Evolutionary conservation across 805 yeast genomes (phyloP), one percentile per base, ranked within the genome.

Genomic region (Wickerhamomyces ciferrii): DNA sequence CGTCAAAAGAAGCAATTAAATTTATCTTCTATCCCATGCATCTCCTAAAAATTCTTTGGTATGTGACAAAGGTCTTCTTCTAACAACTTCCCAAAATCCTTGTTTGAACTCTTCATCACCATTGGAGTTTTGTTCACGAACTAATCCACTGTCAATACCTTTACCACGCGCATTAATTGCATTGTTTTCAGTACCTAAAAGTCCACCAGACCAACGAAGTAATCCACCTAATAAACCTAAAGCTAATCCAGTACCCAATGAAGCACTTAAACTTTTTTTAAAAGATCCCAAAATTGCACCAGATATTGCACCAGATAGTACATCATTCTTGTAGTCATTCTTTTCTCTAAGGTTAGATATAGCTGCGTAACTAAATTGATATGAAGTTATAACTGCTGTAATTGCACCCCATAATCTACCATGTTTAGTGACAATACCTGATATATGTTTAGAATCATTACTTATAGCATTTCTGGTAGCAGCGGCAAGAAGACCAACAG

Each of bases 1-100:
- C n/a, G 23, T 11, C 15, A 35, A 7, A 5, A n/a, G 15, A 11
- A 11, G 15, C 10, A 29, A 29, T 14, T 5, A n/a, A n/a, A n/a
- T 15, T n/a, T 15, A 31, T 7, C 18, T 17, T 31, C 18, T 31
- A 13, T 31, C 18, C 18, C 54, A 59, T 24, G 58, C 60, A 23
- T 58, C 58, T 7, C 96, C 96, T 54, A 87, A 72, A 58, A 81
- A 83, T 50, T 79, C 84, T 24, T 84, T 77, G 10, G 95, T 86
- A 67, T 86, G 90, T 19, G 89, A 80, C 53, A 87, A 68, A 17
- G 96, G 96, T 59, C 87, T 78, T 72, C 96, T 83, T 70, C 81
- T 78, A 62, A 81, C 79, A 34, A 83, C 82, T 53, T 87, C 92
- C 90, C 90, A 88, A 68, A 86, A 85, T 35, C 82, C 82, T 60